Evolutionary conservation across 2,329 filamentous ascomycete genomes (phyloP).

Genomic region (Colletotrichum incanum): DNA sequence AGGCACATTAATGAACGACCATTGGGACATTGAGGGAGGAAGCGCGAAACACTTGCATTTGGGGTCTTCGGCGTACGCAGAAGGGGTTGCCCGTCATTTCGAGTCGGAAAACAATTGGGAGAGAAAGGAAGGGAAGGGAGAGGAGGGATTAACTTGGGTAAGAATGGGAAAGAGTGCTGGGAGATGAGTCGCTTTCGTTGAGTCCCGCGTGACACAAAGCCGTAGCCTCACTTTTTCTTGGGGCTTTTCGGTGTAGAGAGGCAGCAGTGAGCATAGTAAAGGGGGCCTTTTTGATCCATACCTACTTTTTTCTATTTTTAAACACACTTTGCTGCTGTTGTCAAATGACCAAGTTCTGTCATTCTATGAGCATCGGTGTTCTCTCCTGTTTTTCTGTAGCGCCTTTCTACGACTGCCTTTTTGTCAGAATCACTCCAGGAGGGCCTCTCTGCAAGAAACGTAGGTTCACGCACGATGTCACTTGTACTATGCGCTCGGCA

Average conservation of each 20-base stretch:
- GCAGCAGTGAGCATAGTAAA: neutral
- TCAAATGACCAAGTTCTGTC: neutral
- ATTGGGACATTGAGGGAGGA: slow-evolving; percentile 25
- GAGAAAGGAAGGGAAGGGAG: neutral
- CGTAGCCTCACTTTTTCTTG: slow-evolving; percentile 4
- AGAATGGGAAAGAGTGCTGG: neutral
- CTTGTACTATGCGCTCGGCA: neutral
- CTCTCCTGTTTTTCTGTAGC: neutral
- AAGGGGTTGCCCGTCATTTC: slow-evolving; percentile 41
- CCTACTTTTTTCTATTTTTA: slow-evolving; percentile 21
- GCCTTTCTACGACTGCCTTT: neutral
- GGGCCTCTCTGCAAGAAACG: neutral
- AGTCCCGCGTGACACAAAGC: slow-evolving; percentile 2
- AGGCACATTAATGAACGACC: slow-evolving; percentile 38
- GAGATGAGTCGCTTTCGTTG: neutral
- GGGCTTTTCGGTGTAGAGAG: slow-evolving; percentile 18
- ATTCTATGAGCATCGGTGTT: neutral
- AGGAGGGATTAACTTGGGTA: slow-evolving; percentile 7
- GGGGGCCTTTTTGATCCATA: slow-evolving; percentile 15
- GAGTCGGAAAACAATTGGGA: slow-evolving; percentile 29
- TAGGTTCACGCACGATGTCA: neutral
- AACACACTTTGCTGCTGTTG: neutral
- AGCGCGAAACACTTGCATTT: slow-evolving; percentile 42
- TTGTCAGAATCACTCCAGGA: neutral
- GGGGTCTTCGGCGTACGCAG: slow-evolving; percentile 43